A percentile compares a stretch with the other conserved stretches of the same genome.
phyloP scores from a whole-genome alignment of 2,329 filamentous ascomycete species.

The Lithohypha guttulata region DNA sequence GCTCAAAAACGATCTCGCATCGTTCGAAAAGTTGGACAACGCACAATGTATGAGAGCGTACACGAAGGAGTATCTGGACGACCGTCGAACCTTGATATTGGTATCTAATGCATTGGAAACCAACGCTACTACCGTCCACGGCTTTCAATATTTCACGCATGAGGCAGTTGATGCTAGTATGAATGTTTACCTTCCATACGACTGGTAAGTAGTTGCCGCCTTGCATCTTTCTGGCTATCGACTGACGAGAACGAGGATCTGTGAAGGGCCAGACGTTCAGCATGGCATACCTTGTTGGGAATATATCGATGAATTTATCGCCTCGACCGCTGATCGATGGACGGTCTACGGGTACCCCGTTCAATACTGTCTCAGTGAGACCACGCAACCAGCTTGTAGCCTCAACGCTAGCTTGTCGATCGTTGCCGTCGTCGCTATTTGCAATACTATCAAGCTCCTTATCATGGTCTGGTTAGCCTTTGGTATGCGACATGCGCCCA shows the following conservation, averaged over 20 bases:
- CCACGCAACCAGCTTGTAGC: conserved; percentile 14
- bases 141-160: conserved; percentile 1
- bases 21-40: too few relatives aligned
- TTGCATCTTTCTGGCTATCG: too few relatives aligned
- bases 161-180: background rate
- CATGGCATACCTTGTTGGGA: too few relatives aligned
- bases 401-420: conserved; percentile 19
- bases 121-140: conserved; percentile 1
- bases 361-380: conserved; percentile 17
- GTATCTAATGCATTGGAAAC: conserved; percentile 10
- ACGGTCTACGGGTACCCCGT: conserved; percentile 12
- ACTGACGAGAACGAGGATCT: too few relatives aligned
- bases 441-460: conserved; percentile 15
- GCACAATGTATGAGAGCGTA: too few relatives aligned
- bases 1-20: too few relatives aligned
- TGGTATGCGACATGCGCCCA: conserved; percentile 14
- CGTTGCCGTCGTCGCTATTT: conserved; percentile 15
- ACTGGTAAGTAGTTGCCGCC: conserved; percentile 10
- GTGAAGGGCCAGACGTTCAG: too few relatives aligned
- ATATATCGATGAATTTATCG: too few relatives aligned
- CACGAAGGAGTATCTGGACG: conserved; percentile 10
- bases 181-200: conserved; percentile 1
- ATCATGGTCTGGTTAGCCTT: conserved; percentile 17
- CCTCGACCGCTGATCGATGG: conserved; percentile 12
- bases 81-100: conserved; percentile 14